Evolutionary conservation across 2,329 filamentous ascomycete genomes (phyloP), one percentile per base, ranked within the genome.

Genomic region (Phaeoacremonium minimum): DNA sequence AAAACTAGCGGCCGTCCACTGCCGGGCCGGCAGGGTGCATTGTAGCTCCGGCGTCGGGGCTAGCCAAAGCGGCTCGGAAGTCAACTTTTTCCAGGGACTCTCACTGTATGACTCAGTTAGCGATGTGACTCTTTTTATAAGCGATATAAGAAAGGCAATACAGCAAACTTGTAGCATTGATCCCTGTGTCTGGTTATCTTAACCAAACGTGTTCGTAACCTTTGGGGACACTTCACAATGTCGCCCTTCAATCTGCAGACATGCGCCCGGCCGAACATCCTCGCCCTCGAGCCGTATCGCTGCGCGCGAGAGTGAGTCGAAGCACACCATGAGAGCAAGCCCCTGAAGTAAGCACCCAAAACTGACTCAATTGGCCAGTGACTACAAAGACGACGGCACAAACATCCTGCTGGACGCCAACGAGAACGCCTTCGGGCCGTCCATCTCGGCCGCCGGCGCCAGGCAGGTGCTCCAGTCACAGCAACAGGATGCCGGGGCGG

Each of bases 341-440:
- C 26, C 14, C 32, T 11, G 9, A 20, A n/a, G 37, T 3, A 19
- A 37, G 33, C 47, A 56, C 49, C 53, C 46, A 50, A 34, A 54
- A 32, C n/a, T n/a, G n/a, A n/a, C n/a, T n/a, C n/a, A n/a, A n/a
- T n/a, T n/a, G n/a, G n/a, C 34, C 56, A 94, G 88, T 68, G 93
- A 98, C 75, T 97, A 98, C 77, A 96, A 98, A 69, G 91, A 98
- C 60, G 86, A 98, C 58, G 93, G 93, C 49, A 91, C 82, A 41
- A 97, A 97, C 56, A 81, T 97, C 52, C 83, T 98, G 35, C 85
- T 98, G 47, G 93, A 98, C 59, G 93, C 93, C 50, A 98, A 98
- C 55, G 93, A 98, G 67, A 98, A 98, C 56, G 89, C 93, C 41
- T 96, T 85, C 53, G 93, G 93, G 0, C 91, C 93, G 0, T 84